Base-by-base conservation (phyloP, 2,329 filamentous ascomycete species). In the Fusarium austroafricanum region DNA sequence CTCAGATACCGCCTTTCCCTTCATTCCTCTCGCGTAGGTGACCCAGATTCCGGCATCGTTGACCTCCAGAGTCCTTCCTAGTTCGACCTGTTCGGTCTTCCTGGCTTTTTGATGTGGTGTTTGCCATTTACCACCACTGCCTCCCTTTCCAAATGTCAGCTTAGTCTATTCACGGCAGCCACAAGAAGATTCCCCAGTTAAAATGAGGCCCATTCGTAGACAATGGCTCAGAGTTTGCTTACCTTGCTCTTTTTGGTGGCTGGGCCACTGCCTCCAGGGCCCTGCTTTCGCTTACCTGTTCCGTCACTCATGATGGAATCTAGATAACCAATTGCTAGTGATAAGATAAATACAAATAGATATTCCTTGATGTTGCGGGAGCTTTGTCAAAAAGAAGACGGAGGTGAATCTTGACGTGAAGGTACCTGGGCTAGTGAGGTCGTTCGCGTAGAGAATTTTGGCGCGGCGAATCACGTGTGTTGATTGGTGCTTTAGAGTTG, bases 1-100 rank as follows among this genome's bases (percentile, higher is more conserved):
- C 75, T 95, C 92, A 49, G 84, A 82, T 4, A 91, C 85, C 15
- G 91, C 90, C 77, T 89, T 90, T 40, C 83, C 83, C 78, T 92
- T 91, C 81, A 91, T 90, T 68, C 87, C 87, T 75, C 90, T 86
- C 51, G 90, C 88, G 75, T 91, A 94, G 0, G 92, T 94, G 28
- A 90, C 89, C 91, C 91, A 95, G 60, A 95, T 89, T 7, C 92
- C 92, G 52, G 84, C 82, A 73, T 94, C 90, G 7, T 91, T 91
- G 7, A 90, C 82, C 70, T 92, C 87, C 46, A 94, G 78, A 14
- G 78, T 75, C 38, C 78, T 82, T 39, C 82, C 83, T 68, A 79
- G 70, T 38, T 80, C 80, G 15, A 78, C 78, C 62, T 79, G 76
- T 50, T 79, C 76, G 20, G 80, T 79, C 42, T 81, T 69, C 73